phyloP scores from a whole-genome alignment of 2,329 filamentous ascomycete species.

The Diaporthe eres region DNA sequence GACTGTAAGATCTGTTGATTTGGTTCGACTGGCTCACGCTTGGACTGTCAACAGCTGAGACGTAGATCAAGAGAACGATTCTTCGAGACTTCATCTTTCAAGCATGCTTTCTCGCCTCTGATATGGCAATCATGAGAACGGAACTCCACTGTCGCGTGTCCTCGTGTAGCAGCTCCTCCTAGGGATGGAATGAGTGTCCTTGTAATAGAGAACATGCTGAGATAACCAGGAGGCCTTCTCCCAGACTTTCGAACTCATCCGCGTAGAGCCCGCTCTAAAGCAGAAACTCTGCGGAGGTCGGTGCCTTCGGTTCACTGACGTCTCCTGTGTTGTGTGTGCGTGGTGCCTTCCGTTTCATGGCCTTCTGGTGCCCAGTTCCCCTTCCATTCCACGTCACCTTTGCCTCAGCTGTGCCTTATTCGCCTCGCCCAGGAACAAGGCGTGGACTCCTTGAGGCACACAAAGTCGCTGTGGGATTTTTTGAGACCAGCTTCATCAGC shows the following conservation, averaged over 20 bases:
- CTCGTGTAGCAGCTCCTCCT: background rate
- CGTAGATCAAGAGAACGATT: background rate
- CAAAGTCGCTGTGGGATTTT: background rate
- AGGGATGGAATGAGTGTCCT: background rate
- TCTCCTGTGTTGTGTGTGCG: background rate
- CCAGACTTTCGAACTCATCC: background rate
- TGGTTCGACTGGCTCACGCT: background rate
- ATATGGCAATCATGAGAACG: background rate
- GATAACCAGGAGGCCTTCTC: background rate
- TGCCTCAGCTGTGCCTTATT: background rate
- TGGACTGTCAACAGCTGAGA: background rate
- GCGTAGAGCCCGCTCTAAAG: no score
- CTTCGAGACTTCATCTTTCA: background rate
- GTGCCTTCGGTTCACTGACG: background rate
- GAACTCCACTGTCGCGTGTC: background rate
- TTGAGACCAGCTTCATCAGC: background rate
- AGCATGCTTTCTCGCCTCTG: background rate
- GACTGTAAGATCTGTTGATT: fast-evolving
- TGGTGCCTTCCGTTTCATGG: background rate
- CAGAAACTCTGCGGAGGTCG: background rate
- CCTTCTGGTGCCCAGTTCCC: background rate
- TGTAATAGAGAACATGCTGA: background rate
- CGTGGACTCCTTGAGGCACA: background rate
- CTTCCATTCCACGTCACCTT: background rate
- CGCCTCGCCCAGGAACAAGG: background rate